A percentile compares a stretch with the other conserved stretches of the same genome.
These are phyloP conservation scores for Entomortierella chlamydospora DNA, from an alignment of 192 early-diverging fungal genomes.

Conservation along the genomic window DNA sequence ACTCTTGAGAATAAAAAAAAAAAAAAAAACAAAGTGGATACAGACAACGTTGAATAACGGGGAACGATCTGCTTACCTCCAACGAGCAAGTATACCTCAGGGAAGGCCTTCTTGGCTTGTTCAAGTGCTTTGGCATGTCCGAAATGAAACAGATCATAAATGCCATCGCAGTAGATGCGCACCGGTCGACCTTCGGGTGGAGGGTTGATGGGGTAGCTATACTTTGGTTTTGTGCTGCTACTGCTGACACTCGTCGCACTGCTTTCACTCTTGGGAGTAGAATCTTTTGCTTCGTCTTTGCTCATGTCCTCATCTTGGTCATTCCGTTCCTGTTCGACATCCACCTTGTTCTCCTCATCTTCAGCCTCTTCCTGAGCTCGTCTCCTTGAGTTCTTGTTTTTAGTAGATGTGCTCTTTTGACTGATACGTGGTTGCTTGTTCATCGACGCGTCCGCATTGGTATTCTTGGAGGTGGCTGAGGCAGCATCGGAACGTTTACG, in stretches of 20 bases:
- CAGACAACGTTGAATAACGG: no score
- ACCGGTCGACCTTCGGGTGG: slow-evolving; percentile 77
- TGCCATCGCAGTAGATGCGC: slow-evolving; percentile 89
- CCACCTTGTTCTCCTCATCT: slow-evolving; percentile 10
- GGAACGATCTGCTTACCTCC: slow-evolving; percentile 58
- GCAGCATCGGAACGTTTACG: slow-evolving; percentile 37
- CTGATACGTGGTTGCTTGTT: slow-evolving; percentile 48
- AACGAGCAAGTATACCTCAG: slow-evolving; percentile 80
- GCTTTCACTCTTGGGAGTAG: neutral
- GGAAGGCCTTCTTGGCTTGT: slow-evolving; percentile 85
- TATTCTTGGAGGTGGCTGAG: slow-evolving; percentile 18
- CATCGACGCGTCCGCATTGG: slow-evolving; percentile 30
- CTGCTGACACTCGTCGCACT: neutral
- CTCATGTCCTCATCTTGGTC: slow-evolving; percentile 7
- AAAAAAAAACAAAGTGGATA: neutral
- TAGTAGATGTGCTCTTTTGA: slow-evolving; percentile 16
- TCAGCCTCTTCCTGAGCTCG: slow-evolving; percentile 10
- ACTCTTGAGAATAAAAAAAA: neutral
- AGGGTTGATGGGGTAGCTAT: slow-evolving; percentile 69
- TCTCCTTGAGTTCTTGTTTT: slow-evolving; percentile 20
- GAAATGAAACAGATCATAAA: slow-evolving; percentile 88
- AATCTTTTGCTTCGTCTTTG: neutral
- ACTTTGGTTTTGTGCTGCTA: slow-evolving; percentile 13
- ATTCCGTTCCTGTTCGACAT: neutral
- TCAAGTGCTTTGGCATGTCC: slow-evolving; percentile 85